Evolutionary conservation across 140 eudicot species (phyloP).

Genomic region (Cichorium intybus): DNA sequence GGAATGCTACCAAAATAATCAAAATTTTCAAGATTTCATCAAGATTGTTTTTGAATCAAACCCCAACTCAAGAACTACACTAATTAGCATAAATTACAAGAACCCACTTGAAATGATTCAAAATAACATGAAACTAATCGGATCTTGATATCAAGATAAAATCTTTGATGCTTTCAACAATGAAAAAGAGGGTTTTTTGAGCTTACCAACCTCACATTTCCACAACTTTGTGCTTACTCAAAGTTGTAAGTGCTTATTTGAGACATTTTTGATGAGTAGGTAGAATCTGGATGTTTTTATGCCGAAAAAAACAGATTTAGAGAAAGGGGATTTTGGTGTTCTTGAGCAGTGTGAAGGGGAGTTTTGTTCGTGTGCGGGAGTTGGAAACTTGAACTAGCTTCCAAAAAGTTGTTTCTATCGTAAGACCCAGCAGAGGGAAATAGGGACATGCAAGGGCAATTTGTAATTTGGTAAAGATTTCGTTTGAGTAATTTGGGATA

Average conservation of each 20-base stretch:
- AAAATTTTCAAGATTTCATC: constrained; percentile 27
- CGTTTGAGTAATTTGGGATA: not conserved
- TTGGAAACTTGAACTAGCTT: constrained; percentile 16
- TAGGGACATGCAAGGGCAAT: constrained; percentile 24
- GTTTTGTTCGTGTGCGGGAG: constrained; percentile 12
- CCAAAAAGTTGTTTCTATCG: constrained; percentile 18
- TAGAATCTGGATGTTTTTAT: not conserved
- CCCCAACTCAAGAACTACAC: constrained; percentile 11
- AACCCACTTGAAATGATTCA: constrained; percentile 9
- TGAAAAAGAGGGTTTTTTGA: not conserved
- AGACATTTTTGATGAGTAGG: not conserved
- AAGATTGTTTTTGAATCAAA: not conserved
- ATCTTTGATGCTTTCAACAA: not conserved
- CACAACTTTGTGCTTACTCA: not conserved
- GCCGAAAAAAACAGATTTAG: not conserved
- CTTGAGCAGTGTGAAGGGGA: not conserved
- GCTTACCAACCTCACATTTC: constrained; percentile 15
- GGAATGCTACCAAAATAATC: constrained; percentile 7
- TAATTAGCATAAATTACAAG: not conserved
- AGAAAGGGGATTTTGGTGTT: not conserved
- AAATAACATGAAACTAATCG: not conserved
- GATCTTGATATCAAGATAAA: not conserved
- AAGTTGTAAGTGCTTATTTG: constrained; percentile 2
- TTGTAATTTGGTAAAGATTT: constrained; percentile 2
- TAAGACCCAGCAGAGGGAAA: constrained; percentile 17